Conservation (phyloP, 2,329 filamentous ascomycete genomes). For the Arthroderma uncinatum region DNA sequence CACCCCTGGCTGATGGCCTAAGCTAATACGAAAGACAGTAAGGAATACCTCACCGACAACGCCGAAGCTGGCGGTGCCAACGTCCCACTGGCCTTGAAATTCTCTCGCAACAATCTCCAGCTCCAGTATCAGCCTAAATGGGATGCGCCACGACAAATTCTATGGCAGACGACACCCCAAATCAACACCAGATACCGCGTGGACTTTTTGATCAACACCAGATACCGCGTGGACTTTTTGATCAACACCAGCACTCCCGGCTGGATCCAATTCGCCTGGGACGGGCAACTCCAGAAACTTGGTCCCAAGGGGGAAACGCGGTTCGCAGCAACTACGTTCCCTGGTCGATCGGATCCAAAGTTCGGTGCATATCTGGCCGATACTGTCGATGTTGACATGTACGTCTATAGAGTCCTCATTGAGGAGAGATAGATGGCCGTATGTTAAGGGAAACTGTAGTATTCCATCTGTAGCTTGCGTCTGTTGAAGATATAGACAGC, state of each 20-base stretch:
- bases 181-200: slow-evolving; percentile 10
- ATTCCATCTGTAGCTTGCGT: not conserved
- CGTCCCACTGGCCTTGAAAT: slow-evolving; percentile 11
- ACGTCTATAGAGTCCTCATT: slow-evolving; percentile 10
- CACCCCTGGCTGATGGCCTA: not conserved
- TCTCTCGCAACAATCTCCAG: slow-evolving; percentile 10
- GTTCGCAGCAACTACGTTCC: slow-evolving; percentile 11
- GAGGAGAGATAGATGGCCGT: slow-evolving; percentile 5
- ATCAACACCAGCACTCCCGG: slow-evolving; percentile 10
- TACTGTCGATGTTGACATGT: slow-evolving; percentile 10
- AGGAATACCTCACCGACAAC: slow-evolving; percentile 12
- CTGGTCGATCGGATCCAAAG: slow-evolving; percentile 12
- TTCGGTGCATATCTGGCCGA: slow-evolving; percentile 11
- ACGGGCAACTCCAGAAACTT: slow-evolving; percentile 10
- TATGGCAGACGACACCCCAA: slow-evolving; percentile 4
- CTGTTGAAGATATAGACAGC: not conserved
- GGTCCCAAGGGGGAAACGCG: slow-evolving; percentile 6
- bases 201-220: slow-evolving; percentile 8
- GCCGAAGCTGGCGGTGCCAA: slow-evolving; percentile 10
- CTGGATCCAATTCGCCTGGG: slow-evolving; percentile 10
- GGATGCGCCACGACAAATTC: slow-evolving; percentile 9
- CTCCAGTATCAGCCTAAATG: slow-evolving; percentile 13
- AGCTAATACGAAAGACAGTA: slow-evolving; percentile 8
- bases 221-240: slow-evolving; percentile 9
- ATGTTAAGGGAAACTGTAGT: not conserved